A percentile compares a stretch with the other conserved stretches of the same genome.
Conservation (phyloP, 139 green algal genomes). For the Tetradesmus obliquus region DNA sequence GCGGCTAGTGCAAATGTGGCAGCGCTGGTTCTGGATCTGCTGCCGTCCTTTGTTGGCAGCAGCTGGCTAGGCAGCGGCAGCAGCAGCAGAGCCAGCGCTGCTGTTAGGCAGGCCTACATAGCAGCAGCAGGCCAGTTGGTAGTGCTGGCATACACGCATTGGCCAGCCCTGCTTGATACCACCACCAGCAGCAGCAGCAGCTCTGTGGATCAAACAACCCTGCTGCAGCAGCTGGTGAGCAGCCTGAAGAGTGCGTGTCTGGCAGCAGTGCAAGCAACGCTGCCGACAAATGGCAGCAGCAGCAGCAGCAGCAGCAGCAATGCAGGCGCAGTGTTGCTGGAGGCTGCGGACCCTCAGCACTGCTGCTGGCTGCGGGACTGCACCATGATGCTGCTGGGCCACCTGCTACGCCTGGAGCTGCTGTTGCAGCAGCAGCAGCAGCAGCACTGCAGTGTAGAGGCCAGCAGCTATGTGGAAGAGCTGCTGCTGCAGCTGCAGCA, state of each 20-base stretch:
- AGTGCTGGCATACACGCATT: conserved; percentile 22
- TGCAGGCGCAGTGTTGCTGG: background rate
- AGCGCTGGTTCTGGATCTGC: background rate
- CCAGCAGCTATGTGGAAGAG: background rate
- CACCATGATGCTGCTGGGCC: conserved; percentile 17
- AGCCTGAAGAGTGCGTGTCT: background rate
- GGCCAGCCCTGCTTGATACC: background rate
- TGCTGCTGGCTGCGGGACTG: conserved; percentile 23
- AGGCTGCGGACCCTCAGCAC: conserved; percentile 28
- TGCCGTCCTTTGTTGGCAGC: conserved; percentile 32
- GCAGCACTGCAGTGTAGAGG: conserved; percentile 11
- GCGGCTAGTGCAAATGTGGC: background rate
- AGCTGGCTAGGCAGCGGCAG: conserved; percentile 30
- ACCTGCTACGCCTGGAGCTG: background rate
- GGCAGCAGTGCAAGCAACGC: background rate
- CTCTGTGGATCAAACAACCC: background rate
- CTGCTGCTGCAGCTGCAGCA: conserved; percentile 21
- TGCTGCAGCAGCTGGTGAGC: background rate
- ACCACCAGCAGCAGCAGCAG: conserved; percentile 19
- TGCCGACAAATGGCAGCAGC: background rate
- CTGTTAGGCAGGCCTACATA: conserved; percentile 44
- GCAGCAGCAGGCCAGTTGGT: conserved; percentile 19
- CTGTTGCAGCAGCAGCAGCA: conserved; percentile 38
- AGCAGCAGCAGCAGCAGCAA: background rate
- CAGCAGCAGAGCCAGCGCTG: conserved; percentile 3